Percentiles rank a stretch among this genome's conserved stretches.
Evolutionary conservation across 805 yeast genomes (phyloP).

Genomic region (Priceomyces haplophilus): DNA sequence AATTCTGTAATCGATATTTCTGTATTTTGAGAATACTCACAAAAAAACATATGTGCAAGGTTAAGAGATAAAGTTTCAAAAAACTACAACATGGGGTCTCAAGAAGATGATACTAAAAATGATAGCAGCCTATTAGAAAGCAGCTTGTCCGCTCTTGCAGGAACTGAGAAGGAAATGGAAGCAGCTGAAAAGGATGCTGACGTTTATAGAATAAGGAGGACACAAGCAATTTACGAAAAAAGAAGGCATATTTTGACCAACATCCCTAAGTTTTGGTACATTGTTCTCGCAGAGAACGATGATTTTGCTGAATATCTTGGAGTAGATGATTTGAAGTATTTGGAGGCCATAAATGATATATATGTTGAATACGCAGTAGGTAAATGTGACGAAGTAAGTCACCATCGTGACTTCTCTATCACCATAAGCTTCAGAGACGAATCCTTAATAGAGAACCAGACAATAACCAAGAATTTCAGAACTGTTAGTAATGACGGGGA

Average conservation of each 20-base stretch:
- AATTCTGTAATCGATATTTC: background rate
- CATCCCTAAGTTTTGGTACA: slow-evolving; percentile 83
- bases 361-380: slow-evolving; percentile 53
- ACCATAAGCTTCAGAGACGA: slow-evolving; percentile 51
- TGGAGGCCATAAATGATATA: slow-evolving; percentile 66
- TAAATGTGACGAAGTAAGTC: slow-evolving; percentile 26
- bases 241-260: slow-evolving; percentile 51
- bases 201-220: slow-evolving; percentile 46
- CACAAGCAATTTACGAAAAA: slow-evolving; percentile 55
- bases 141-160: slow-evolving; percentile 45
- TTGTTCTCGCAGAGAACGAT: slow-evolving; percentile 77
- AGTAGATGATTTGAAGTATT: slow-evolving; percentile 70
- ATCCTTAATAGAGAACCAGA: slow-evolving; percentile 54
- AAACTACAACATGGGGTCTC: background rate
- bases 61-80: background rate
- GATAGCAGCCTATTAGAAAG: slow-evolving; percentile 18
- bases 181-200: slow-evolving; percentile 60
- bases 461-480: slow-evolving; percentile 57
- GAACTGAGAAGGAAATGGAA: slow-evolving; percentile 57
- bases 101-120: background rate
- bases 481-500: slow-evolving; percentile 50
- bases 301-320: slow-evolving; percentile 80
- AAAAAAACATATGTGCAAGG: background rate
- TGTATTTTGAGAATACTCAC: background rate
- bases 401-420: slow-evolving; percentile 56